Evolutionary conservation across 2,329 filamentous ascomycete species (phyloP), one percentile per base, ranked within the genome.

Genomic region (Penicillium digitatum): DNA sequence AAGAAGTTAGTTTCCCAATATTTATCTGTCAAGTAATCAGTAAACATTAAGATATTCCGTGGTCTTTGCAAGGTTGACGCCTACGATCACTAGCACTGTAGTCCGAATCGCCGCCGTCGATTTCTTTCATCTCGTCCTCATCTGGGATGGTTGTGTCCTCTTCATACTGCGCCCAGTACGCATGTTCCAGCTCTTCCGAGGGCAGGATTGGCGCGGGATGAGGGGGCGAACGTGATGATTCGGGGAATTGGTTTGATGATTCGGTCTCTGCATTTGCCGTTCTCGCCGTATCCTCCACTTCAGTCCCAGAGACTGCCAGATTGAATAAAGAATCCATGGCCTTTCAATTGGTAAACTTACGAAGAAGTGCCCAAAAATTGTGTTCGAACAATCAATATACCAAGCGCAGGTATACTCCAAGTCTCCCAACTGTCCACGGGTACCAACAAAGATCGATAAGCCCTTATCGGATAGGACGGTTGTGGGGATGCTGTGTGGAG

Each of bases 1-100:
- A 81, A 85, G 9, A 83, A 80, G 59, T 78, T 75, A 56, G 78
- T 77, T 66, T 85, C 81, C 81, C 82, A 85, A 64, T 85, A 78
- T 20, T 77, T 70, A 64, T 84, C 77, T 79, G 54, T 14, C 20
- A 44, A 18, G 10, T 14, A 26, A 20, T 62, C 46, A 60, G 47
- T 51, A 9, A 48, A 11, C 20, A n/a, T 18, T 35, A 12, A 12
- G 27, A 48, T 27, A 8, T 27, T 34, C 7, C 6, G 14, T 16
- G n/a, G n/a, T 11, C 27, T 18, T 29, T 34, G 32, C 31, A 9
- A 12, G 20, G 20, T 26, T 51, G 43, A 22, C 55, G 72, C 73
- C 62, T 69, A 76, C 77, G 78, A 59, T 86, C 81, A 43, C 79
- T 64, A n/a, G 82, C 83, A 66, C 78, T 83, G 57, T 73, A 68